These are phyloP conservation scores for Hippophae rhamnoides DNA, from an alignment of 306 rosid genomes.

Conservation along the genomic window DNA sequence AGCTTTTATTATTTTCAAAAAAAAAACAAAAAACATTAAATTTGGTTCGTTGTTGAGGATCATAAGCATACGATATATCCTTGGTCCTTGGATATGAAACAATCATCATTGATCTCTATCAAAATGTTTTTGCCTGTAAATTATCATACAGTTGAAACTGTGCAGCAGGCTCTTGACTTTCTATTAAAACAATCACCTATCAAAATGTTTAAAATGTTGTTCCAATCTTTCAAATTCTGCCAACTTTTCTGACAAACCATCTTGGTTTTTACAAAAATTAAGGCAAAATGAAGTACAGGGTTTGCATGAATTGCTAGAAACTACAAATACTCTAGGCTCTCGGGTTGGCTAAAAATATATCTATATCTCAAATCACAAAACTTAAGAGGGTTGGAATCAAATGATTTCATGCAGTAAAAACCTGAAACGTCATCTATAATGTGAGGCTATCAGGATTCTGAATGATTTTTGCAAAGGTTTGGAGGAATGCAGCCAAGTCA, in stretches of 20 bases:
- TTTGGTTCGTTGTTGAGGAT: no score
- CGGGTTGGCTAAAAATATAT: slow-evolving; percentile 4
- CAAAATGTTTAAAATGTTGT: slow-evolving; percentile 8
- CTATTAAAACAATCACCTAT: slow-evolving; percentile 8
- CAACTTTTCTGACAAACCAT: slow-evolving; percentile 13
- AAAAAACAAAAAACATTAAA: no score
- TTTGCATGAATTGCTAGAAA: slow-evolving; percentile 19
- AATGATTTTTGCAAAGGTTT: slow-evolving; percentile 66
- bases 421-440: slow-evolving; percentile 40
- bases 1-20: no score
- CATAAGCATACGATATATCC: no score
- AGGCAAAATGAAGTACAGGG: slow-evolving; percentile 18
- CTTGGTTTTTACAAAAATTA: slow-evolving; percentile 11
- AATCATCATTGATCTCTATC: no score
- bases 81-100: no score
- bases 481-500: slow-evolving; percentile 80
- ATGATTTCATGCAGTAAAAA: slow-evolving; percentile 10
- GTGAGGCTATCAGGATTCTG: slow-evolving; percentile 83
- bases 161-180: background rate
- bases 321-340: slow-evolving; percentile 15
- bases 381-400: slow-evolving; percentile 4
- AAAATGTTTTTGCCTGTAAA: no score
- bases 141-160: no score
- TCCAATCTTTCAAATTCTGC: slow-evolving; percentile 25
- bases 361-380: slow-evolving; percentile 14